Evolutionary conservation across 2,329 filamentous ascomycete species (phyloP).

Genomic region (Sarocladiaceae sp.): DNA sequence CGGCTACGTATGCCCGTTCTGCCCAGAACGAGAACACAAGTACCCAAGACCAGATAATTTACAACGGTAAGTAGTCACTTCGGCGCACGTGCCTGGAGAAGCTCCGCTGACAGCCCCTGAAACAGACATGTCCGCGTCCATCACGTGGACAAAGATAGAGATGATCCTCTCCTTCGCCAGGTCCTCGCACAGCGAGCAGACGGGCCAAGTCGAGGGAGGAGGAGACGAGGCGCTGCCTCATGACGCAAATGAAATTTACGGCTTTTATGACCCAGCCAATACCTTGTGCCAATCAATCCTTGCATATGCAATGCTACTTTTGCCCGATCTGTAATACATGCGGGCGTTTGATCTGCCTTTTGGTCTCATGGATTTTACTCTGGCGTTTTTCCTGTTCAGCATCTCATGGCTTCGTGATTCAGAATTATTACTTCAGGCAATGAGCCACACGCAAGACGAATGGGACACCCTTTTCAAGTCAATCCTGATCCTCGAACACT

Average conservation of each 20-base stretch:
- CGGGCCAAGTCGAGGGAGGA: constrained; percentile 72
- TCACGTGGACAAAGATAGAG: constrained; percentile 82
- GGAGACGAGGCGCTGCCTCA: constrained; percentile 45
- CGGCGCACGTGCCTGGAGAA: neutral
- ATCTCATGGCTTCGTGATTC: no score
- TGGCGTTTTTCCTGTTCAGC: neutral
- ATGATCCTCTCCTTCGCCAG: constrained; percentile 73
- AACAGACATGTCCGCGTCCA: constrained; percentile 85
- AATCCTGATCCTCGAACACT: no score
- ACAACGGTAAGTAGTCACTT: constrained; percentile 61
- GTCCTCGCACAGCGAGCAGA: constrained; percentile 82
- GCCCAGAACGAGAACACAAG: constrained; percentile 85
- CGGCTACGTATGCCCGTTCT: constrained; percentile 94
- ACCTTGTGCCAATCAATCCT: no score
- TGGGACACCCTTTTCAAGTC: no score
- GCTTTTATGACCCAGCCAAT: constrained; percentile 26
- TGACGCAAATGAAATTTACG: constrained; percentile 22
- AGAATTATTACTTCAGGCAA: no score
- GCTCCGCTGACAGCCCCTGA: neutral
- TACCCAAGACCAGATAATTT: constrained; percentile 95
- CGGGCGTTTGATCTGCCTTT: neutral
- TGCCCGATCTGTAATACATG: neutral
- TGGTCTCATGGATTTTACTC: neutral
- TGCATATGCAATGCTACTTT: neutral
- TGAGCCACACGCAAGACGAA: no score